These are phyloP conservation scores for Chloris gayana DNA, from an alignment of 176 grass and related monocot species.

Conservation along the genomic window DNA sequence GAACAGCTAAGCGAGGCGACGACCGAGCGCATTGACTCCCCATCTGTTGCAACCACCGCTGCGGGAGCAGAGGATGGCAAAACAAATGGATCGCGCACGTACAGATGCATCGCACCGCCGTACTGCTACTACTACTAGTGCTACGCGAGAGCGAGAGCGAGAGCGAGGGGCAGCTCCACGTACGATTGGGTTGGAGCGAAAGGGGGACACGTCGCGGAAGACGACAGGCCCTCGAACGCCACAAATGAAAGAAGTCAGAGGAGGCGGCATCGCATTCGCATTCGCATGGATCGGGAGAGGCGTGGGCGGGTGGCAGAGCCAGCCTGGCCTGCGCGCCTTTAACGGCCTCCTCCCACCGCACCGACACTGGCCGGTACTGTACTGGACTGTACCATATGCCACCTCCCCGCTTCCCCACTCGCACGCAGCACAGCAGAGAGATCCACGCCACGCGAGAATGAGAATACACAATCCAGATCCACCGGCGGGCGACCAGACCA, in stretches of 20 bases:
- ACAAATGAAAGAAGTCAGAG: constrained; percentile 29
- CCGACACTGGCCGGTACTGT: constrained; percentile 54
- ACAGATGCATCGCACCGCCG: neutral
- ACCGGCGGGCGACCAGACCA: neutral
- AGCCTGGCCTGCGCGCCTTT: constrained; percentile 52
- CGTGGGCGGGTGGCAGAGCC: constrained; percentile 1
- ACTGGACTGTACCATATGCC: neutral
- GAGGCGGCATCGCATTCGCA: constrained; percentile 2
- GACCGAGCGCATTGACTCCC: constrained; percentile 11
- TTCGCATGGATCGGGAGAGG: neutral
- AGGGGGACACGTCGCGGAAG: neutral
- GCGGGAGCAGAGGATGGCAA: neutral
- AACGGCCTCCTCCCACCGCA: constrained; percentile 55
- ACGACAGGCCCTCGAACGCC: neutral
- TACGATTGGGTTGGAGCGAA: neutral
- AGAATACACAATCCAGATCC: constrained; percentile 22
- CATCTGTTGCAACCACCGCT: neutral
- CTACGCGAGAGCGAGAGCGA: too few species aligned
- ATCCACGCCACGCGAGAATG: neutral
- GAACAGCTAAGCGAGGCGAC: neutral
- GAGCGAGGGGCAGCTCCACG: neutral
- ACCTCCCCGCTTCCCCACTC: neutral
- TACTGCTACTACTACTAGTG: too few species aligned
- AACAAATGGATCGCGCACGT: neutral
- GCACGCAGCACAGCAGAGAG: too few species aligned